A percentile compares a stretch with the other conserved stretches of the same genome.
Conservation (phyloP, 352 stramenopile species). For the Globisporangium abappressorium region DNA sequence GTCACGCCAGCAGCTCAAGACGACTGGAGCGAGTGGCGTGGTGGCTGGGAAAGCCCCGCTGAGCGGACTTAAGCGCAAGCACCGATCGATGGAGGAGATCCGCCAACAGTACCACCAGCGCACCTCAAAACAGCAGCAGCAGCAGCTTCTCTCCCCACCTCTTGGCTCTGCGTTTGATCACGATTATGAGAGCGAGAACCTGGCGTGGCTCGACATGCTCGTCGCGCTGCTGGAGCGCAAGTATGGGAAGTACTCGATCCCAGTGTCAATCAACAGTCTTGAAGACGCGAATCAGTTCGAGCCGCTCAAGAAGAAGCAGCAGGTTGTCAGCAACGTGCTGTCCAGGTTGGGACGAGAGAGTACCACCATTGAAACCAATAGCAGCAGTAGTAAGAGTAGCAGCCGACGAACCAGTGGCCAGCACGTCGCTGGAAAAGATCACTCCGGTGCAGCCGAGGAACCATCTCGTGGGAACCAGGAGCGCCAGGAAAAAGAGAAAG, state of each 20-base stretch:
- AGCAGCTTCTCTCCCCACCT: not conserved
- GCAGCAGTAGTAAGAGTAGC: not conserved
- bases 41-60: not conserved
- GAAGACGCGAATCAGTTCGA: slow-evolving; percentile 39
- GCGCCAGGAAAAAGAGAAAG: slow-evolving; percentile 19
- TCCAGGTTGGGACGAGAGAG: not conserved
- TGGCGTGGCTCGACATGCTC: slow-evolving; percentile 86
- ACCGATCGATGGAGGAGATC: not conserved
- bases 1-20: not conserved
- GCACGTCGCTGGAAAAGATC: slow-evolving; percentile 6
- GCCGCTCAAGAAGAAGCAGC: slow-evolving; percentile 24
- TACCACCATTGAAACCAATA: not conserved
- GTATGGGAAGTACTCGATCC: slow-evolving; percentile 37
- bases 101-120: not conserved
- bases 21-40: not conserved
- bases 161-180: slow-evolving; percentile 2
- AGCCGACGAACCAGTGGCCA: slow-evolving; percentile 7
- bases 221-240: slow-evolving; percentile 64
- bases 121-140: not conserved
- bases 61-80: slow-evolving; percentile 19
- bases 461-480: slow-evolving; percentile 1
- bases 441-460: not conserved
- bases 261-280: slow-evolving; percentile 41
- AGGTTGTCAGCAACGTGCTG: not conserved
- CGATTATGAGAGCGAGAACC: slow-evolving; percentile 46